These are phyloP conservation scores for Auricularia auricula-judae DNA, from an alignment of 768 basidiomycete species.

Conservation along the genomic window DNA sequence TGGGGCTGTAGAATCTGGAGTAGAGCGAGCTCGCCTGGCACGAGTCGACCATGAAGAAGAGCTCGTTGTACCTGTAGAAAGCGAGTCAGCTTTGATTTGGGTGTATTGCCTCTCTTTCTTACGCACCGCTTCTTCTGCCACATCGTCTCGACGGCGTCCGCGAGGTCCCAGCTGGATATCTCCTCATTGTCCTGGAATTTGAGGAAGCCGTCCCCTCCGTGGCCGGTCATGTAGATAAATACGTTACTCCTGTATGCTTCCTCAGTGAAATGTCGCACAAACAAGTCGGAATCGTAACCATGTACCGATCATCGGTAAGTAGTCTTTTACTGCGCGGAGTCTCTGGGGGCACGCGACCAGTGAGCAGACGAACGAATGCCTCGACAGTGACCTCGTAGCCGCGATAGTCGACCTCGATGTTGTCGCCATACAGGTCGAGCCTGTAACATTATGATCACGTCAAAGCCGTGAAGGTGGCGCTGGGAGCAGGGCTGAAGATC, in stretches of 20 bases:
- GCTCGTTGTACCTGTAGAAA: slow-evolving; percentile 69
- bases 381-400: slow-evolving; percentile 98
- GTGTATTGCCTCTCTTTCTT: neutral
- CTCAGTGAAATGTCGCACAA: no score
- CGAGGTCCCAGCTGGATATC: slow-evolving; percentile 93
- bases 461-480: no score
- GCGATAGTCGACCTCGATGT: slow-evolving; percentile 96
- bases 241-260: slow-evolving; percentile 49
- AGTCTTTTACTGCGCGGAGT: slow-evolving; percentile 89
- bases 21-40: slow-evolving; percentile 98
- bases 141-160: slow-evolving; percentile 98
- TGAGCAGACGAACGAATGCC: slow-evolving; percentile 85
- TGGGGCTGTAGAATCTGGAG: slow-evolving; percentile 84
- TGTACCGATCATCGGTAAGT: slow-evolving; percentile 61
- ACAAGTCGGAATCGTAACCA: no score
- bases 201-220: slow-evolving; percentile 95
- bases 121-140: slow-evolving; percentile 85
- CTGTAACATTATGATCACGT: slow-evolving; percentile 13
- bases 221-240: slow-evolving; percentile 97
- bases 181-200: slow-evolving; percentile 99
- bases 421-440: slow-evolving; percentile 89
- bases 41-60: slow-evolving; percentile 97
- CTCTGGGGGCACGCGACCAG: slow-evolving; percentile 82
- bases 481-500: no score
- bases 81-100: neutral